Base-by-base conservation (phyloP, 305 asterid species). In the Fraxinus latifolia region DNA sequence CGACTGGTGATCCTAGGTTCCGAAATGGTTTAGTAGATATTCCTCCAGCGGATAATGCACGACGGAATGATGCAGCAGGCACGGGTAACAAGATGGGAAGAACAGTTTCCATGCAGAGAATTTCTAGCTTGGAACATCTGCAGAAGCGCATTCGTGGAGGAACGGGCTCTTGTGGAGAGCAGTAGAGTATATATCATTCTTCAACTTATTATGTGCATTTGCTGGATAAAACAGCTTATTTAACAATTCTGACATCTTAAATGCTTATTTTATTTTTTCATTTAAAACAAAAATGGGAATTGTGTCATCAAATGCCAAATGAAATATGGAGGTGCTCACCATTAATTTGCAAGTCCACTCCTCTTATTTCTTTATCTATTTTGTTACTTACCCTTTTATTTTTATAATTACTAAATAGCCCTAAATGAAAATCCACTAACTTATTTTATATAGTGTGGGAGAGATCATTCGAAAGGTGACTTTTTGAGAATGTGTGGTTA, bases 61-160 rank as follows among this genome's bases (percentile, higher is more conserved):
- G 83, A 44, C 87, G 87, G 42, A 87, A 80, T 19, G 82, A 82
- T 12, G 36, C 89, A 42, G 77, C 87, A 55, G 83, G 79, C 7
- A 86, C 39, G 5, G 84, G 86, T 65, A 89, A 82, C 87, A 91
- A 89, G 91, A 83, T 92, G 68, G 99, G 97, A 62, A 88, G 96
- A 85, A 89, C 92, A 8, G 89, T 82, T 62, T 89, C 99, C 3
- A 85, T 93, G 97, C 98, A 93, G 86, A 89, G 97, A 85, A 96
- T 93, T 82, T 94, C 96, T 58, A 96, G 98, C 89, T 88, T 94
- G 95, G 98, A 96, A 79, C 97, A 93, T 86, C 90, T 92, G 82
- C 97, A 92, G 91, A 92, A 93, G 85, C 97, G 97, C 76, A 92
- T 93, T 17, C 94, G 96, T 4, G 93, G 92, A 15, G 91, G 85